A percentile compares a stretch with the other conserved stretches of the same genome.
Evolutionary conservation across 768 basidiomycete species (phyloP).

Genomic region (Termitomyces sp.): DNA sequence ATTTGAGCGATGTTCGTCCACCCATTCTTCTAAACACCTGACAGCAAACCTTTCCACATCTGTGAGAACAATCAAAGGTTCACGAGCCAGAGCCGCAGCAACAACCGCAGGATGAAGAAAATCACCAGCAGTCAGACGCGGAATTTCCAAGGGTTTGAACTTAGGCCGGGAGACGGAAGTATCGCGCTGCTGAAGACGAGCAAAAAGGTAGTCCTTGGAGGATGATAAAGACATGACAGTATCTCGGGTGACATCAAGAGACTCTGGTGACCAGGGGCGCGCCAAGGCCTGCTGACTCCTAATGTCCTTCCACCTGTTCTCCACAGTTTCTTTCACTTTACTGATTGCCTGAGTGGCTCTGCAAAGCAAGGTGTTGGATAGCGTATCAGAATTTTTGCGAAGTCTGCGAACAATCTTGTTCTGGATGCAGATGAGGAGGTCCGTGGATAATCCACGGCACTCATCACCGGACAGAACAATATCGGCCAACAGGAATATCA

Average conservation of each 20-base stretch:
- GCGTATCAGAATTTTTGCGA: slow-evolving; percentile 27
- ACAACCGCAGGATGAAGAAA: background rate
- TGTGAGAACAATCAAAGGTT: slow-evolving; percentile 17
- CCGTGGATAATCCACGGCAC: slow-evolving; percentile 18
- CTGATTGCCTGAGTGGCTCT: slow-evolving; percentile 15
- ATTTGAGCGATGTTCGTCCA: slow-evolving; percentile 11
- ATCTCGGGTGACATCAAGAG: slow-evolving; percentile 23
- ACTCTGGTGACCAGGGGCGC: slow-evolving; percentile 17
- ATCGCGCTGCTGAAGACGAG: slow-evolving; percentile 5
- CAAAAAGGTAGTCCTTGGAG: slow-evolving; percentile 21
- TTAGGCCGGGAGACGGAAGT: background rate
- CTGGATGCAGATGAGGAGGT: slow-evolving; percentile 29
- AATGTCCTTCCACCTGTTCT: slow-evolving; percentile 27
- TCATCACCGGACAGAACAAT: slow-evolving; percentile 19
- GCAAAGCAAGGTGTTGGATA: slow-evolving; percentile 14
- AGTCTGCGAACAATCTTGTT: slow-evolving; percentile 31
- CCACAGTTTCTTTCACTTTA: slow-evolving; percentile 17
- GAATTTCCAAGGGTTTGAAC: slow-evolving; percentile 14
- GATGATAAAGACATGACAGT: slow-evolving; percentile 24
- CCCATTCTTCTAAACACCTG: slow-evolving; percentile 25
- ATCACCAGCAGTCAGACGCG: slow-evolving; percentile 14
- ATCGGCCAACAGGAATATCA: slow-evolving; percentile 31
- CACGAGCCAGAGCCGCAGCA: background rate
- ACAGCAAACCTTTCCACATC: slow-evolving; percentile 32
- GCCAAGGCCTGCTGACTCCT: slow-evolving; percentile 18